Conservation (phyloP, 345 rosid species). For the Nephelium lappaceum region DNA sequence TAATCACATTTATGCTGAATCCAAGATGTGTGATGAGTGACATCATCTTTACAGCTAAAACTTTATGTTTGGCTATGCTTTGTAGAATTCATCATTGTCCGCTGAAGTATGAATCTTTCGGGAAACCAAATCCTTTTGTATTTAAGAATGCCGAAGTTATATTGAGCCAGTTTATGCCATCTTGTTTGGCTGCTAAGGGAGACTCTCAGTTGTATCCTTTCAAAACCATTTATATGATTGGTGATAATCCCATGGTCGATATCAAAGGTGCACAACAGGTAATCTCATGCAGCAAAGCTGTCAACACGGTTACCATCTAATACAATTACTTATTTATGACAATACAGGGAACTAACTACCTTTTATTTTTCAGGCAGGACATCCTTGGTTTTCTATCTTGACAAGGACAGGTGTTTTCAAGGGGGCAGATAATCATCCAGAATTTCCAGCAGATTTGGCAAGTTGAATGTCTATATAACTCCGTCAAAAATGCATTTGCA, state of each 20-base stretch:
- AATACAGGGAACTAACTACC: background rate
- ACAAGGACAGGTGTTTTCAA: slow-evolving; percentile 52
- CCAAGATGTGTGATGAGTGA: background rate
- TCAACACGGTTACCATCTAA: background rate
- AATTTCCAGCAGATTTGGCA: slow-evolving; percentile 50
- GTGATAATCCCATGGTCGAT: slow-evolving; percentile 52
- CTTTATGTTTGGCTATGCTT: slow-evolving; percentile 11
- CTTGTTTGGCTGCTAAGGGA: slow-evolving; percentile 2
- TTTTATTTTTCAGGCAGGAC: slow-evolving; percentile 39
- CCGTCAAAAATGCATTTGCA: background rate
- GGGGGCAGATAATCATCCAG: slow-evolving; percentile 33
- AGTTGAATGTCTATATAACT: slow-evolving; percentile 13
- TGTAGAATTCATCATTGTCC: slow-evolving; percentile 39
- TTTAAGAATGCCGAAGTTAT: slow-evolving; percentile 46
- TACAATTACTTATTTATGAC: background rate
- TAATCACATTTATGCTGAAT: background rate
- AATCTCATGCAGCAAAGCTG: background rate
- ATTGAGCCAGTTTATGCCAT: slow-evolving; percentile 34
- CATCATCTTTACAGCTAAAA: background rate
- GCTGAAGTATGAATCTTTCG: slow-evolving; percentile 38
- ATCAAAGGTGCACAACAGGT: slow-evolving; percentile 47
- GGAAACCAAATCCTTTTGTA: slow-evolving; percentile 54
- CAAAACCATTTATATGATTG: slow-evolving; percentile 48
- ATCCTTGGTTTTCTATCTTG: slow-evolving; percentile 55
- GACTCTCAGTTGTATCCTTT: slow-evolving; percentile 21